Base-by-base conservation (phyloP, 1,139 yeast species). In the Zygosaccharomyces sapae region DNA sequence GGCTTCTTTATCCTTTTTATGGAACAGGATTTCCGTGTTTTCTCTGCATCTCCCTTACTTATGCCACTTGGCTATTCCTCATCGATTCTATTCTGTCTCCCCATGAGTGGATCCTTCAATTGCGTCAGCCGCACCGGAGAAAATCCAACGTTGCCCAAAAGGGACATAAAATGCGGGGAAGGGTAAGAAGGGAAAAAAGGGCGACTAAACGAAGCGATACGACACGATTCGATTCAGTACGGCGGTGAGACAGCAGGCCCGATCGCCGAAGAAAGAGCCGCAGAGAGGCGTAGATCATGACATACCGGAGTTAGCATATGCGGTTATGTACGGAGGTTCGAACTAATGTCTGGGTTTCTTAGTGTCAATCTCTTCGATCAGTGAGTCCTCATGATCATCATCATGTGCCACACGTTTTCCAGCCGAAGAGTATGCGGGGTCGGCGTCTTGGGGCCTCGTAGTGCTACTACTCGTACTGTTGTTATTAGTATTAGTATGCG, bases 341-440 rank as follows among this genome's bases (percentile, higher is more conserved):
- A 5, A 30, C 24, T n/a, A 39, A 16, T 44, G 43, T 40, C 42
- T 46, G 24, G 33, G 40, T 33, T 37, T 38, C 44, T 46, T 38
- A 25, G 48, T 39, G n/a, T 35, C 38, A 25, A 46, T 46, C 38
- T 46, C 49, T 33, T 46, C 41, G 12, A 46, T 40, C 22, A 38
- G 25, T 5, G 49, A 46, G 12, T 37, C 48, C 19, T 35, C 41
- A 31, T 18, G 33, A 8, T 22, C 5, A 10, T 31, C 35, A 8
- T 38, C 49, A 13, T 25, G 33, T 27, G 34, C 35, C 13, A 27
- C 10, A 27, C 31, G 31, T 12, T 27, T 27, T 10, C 12, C n/a
- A 4, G 31, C 4, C 9, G 31, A 4, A 10, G n/a, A 10, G n/a
- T 10, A 27, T 9, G 10, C n/a, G n/a, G 31, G n/a, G n/a, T 27